phyloP scores from a whole-genome alignment of 345 rosid genomes.

The Nasturtium officinale region DNA sequence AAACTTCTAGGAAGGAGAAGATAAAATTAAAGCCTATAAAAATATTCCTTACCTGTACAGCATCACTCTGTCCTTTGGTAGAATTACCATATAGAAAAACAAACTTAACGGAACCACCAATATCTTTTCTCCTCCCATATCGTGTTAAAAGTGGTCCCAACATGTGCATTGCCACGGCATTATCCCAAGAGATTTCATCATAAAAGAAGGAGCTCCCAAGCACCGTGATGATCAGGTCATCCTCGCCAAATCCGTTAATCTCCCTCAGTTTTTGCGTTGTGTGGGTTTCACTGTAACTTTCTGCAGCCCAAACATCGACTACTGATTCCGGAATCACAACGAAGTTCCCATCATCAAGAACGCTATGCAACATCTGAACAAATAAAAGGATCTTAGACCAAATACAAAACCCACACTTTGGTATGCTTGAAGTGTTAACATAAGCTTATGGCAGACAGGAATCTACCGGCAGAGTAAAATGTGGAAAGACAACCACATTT shows the following conservation, averaged over 20 bases:
- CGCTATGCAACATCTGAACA: conserved; percentile 86
- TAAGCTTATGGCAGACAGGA: conserved; percentile 27
- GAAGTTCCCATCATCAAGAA: conserved; percentile 95
- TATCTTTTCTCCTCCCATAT: conserved; percentile 70
- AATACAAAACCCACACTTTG: conserved; percentile 33
- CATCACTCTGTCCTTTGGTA: conserved; percentile 61
- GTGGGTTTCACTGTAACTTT: conserved; percentile 62
- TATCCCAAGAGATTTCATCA: conserved; percentile 80
- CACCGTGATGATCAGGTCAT: conserved; percentile 76
- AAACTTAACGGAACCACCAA: conserved; percentile 66
- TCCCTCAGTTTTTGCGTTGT: conserved; percentile 64
- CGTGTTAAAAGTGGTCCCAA: conserved; percentile 78
- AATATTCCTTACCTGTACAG: conserved; percentile 66
- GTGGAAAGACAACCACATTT: conserved; percentile 74
- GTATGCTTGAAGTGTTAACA: conserved; percentile 21
- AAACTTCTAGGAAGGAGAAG: conserved; percentile 1
- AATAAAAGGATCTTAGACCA: conserved; percentile 42
- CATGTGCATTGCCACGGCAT: conserved; percentile 76
- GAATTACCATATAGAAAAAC: conserved; percentile 85
- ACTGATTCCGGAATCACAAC: conserved; percentile 94
- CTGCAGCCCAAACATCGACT: conserved; percentile 90
- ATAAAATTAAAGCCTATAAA: conserved; percentile 19
- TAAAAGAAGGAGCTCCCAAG: conserved; percentile 87
- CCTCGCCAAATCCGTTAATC: conserved; percentile 56
- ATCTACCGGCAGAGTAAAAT: conserved; percentile 79